Conservation (phyloP, 441 rosid species). For the Populus trichocarpa region DNA sequence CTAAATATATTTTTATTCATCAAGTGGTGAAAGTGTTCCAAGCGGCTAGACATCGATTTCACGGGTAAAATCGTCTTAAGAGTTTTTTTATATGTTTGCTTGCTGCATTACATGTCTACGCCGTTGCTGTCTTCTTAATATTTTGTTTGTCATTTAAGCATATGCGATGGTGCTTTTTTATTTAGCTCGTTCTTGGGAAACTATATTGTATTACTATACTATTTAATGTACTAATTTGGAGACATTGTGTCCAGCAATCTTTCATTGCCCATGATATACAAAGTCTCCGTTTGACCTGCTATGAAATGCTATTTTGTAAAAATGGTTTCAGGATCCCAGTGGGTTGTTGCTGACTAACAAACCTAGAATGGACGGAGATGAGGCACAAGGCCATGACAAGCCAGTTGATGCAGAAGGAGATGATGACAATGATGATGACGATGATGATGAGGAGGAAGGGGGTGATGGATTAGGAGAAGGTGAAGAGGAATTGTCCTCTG, state of each 20-base stretch:
- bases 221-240: not conserved
- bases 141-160: not conserved
- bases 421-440: conserved; percentile 31
- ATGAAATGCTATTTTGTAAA: conserved; percentile 2
- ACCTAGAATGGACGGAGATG: conserved; percentile 28
- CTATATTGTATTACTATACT: not conserved
- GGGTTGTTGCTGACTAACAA: conserved; percentile 19
- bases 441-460: conserved; percentile 31
- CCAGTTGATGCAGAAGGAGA: conserved; percentile 57
- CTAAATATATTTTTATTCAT: no score
- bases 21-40: not conserved
- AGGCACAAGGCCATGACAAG: conserved; percentile 19
- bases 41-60: not conserved
- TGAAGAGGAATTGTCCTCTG: conserved; percentile 52
- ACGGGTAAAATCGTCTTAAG: not conserved
- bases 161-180: not conserved
- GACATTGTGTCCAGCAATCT: not conserved
- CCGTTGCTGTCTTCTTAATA: not conserved
- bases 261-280: not conserved
- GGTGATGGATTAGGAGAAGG: conserved; percentile 47
- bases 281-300: not conserved
- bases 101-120: not conserved
- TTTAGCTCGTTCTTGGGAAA: not conserved
- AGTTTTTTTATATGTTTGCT: not conserved
- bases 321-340: conserved; percentile 24